Evolutionary conservation across 192 early-diverging fungal species (phyloP), one percentile per base, ranked within the genome.

Genomic region (Geosiphon pyriformis): DNA sequence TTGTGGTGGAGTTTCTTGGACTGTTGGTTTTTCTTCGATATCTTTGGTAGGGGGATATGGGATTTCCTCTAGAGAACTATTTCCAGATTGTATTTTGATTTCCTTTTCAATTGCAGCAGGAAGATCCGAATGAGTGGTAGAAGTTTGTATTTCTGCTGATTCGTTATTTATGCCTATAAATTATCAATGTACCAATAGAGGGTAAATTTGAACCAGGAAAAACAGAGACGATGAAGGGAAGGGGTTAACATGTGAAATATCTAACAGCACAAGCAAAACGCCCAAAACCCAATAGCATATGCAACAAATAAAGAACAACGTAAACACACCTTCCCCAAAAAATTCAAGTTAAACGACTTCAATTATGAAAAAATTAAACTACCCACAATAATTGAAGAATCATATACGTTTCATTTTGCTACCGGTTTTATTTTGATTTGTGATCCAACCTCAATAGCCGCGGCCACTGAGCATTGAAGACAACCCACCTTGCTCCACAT

Each of bases 401-500:
- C 15, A 42, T 10, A 42, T 42, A 42, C 6, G 15, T 42, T 42
- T 42, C 7, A 6, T 42, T 42, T 42, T 15, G 37, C 37, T 42
- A 42, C 15, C 37, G 37, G 37, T 42, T 42, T 42, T 42, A 42
- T 42, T 42, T 42, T 42, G n/a, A n/a, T n/a, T n/a, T n/a, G n/a
- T n/a, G n/a, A 52, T 37, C 30, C 23, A 64, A n/a, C n/a, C n/a
- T 64, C 51, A 66, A 57, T 66, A 66, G 25, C 65, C 65, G 26
- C 65, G 53, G 50, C 63, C 63, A 66, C 65, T 66, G 22, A 66
- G 65, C 65, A 66, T 66, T 66, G 65, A 66, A 66, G 65, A 46
- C 54, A 66, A 66, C 65, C 65, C 65, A 66, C 65, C 65, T 66
- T 48, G 26, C 50, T 66, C 65, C 65, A 62, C 46, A 62, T 62